These are phyloP conservation scores for Penicillium sp. DNA, from an alignment of 2,329 filamentous ascomycete genomes.

Conservation along the genomic window DNA sequence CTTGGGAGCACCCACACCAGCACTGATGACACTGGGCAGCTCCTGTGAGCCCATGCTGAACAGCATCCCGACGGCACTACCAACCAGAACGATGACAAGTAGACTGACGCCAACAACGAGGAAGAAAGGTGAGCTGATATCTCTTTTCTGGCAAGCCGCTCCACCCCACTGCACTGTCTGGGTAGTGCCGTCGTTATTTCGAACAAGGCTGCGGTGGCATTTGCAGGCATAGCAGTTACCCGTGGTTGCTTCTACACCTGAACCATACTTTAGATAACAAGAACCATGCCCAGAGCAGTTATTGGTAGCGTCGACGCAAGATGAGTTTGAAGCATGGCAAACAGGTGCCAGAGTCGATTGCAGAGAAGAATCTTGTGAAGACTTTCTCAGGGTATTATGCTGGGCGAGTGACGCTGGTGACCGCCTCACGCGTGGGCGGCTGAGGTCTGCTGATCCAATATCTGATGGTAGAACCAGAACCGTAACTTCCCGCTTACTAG, in stretches of 20 bases:
- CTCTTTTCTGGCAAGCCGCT: constrained; percentile 81
- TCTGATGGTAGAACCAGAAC: constrained; percentile 48
- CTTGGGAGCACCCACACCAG: constrained; percentile 73
- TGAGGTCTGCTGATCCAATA: constrained; percentile 28
- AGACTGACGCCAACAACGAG: constrained; percentile 73
- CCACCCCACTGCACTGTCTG: constrained; percentile 78
- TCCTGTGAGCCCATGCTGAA: constrained; percentile 81
- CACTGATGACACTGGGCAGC: constrained; percentile 91
- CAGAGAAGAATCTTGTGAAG: constrained; percentile 28
- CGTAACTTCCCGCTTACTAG: constrained; percentile 55
- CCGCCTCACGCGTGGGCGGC: not conserved
- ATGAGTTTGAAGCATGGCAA: constrained; percentile 69
- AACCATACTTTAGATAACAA: constrained; percentile 65
- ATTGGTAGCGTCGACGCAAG: constrained; percentile 66
- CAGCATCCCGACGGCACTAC: constrained; percentile 70
- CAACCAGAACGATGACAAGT: constrained; percentile 63
- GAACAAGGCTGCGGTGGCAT: constrained; percentile 60
- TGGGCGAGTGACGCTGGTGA: not conserved
- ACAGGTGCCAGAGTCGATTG: constrained; percentile 57
- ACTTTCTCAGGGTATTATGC: constrained; percentile 4
- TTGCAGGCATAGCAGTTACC: constrained; percentile 72
- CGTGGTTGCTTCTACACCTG: constrained; percentile 33
- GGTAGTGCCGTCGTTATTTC: constrained; percentile 46
- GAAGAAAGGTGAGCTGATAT: constrained; percentile 86
- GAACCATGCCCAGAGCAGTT: constrained; percentile 78